Base-by-base conservation (phyloP, 1,139 yeast species). In the Debaryomycetaceae sp. region DNA sequence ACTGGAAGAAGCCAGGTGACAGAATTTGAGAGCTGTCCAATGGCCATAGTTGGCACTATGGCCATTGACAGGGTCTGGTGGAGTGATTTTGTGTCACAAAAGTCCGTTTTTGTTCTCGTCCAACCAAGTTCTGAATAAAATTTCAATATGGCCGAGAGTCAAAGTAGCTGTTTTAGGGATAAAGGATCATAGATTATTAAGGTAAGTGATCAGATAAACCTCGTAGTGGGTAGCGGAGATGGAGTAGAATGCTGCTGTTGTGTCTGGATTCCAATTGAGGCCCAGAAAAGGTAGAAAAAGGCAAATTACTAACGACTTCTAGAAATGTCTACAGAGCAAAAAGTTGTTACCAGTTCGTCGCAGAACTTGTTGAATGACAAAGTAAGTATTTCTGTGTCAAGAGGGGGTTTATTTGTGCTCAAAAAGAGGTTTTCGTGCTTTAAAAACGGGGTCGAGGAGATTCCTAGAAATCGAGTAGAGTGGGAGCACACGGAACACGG, bases 311-410 rank as follows among this genome's bases (percentile, higher is more conserved):
- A 37, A 41, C 43, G 14, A 30, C 22, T 14, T 30, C 31, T 18
- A 34, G 35, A 40, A 36, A 50, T 50, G 54, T 49, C 54, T 30
- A 39, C 64, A 34, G 63, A 59, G 52, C 63, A 61, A 48, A 56
- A 58, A 52, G 59, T 67, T 52, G 59, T 68, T 52, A 67, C 73
- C 44, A 58, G 79, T 31, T 70, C 86, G 41, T 81, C 87, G 40
- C 86, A 81, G 65, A 78, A 81, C 59, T 78, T 86, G 55, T 74
- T 86, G 56, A 84, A 85, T 61, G 91, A 86, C 60, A 86, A 85
- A 73, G 78, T 73, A 60, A 44, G 73, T 57, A 18, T 19, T 11
- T 30, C n/a, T 8, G 32, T 31, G 26, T n/a, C n/a, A n/a, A n/a
- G n/a, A n/a, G n/a, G n/a, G n/a, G n/a, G n/a, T n/a, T n/a, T n/a